Base-by-base conservation (phyloP, 768 basidiomycete species). In the Leccinellum rugosiceps region DNA sequence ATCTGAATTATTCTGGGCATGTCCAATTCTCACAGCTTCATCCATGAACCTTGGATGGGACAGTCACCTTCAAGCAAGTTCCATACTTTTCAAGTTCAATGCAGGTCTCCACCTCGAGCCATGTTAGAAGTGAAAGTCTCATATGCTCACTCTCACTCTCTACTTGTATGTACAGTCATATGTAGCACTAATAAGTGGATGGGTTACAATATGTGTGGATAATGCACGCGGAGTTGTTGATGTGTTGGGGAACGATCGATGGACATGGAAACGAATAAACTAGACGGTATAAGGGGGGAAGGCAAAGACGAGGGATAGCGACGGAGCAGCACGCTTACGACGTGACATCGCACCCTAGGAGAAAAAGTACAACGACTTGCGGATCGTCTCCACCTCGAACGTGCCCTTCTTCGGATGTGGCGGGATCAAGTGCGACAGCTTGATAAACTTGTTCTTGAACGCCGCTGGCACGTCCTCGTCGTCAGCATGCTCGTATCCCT, bases 331-430 rank as follows among this genome's bases (percentile, higher is more conserved):
- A 19, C 44, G 9, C 8, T 15, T 34, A 35, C 15, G 34, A 17
- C 34, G 34, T 35, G 15, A 17, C 7, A 15, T 35, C 15, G 7
- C 8, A 19, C 10, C 35, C 52, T 82, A 97, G 44, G 94, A 95
- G 81, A 98, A 98, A 82, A 98, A 98, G 74, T 98, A 98, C 35
- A 80, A 78, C 44, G 89, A 92, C 56, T 84, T 74, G 70, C 88
- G 88, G 74, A 98, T 94, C 58, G 78, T 78, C 65, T 83, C 78
- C 60, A 98, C 92, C 62, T 91, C 82, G 70, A 98, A 97, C 56
- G 78, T 77, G 54, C 96, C 96, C 76, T 91, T 92, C 72, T 83
- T 69, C 0, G 96, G 96, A 21, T 94, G 71, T 0, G 86, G 87
- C 0, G 94, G 94, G 19, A 98, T 72, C 63, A 95, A 62, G 63